Percentiles rank a stretch among this genome's conserved stretches.
These are phyloP conservation scores for Epithemia pelagica DNA, from an alignment of 108 stramenopile genomes.

Conservation along the genomic window DNA sequence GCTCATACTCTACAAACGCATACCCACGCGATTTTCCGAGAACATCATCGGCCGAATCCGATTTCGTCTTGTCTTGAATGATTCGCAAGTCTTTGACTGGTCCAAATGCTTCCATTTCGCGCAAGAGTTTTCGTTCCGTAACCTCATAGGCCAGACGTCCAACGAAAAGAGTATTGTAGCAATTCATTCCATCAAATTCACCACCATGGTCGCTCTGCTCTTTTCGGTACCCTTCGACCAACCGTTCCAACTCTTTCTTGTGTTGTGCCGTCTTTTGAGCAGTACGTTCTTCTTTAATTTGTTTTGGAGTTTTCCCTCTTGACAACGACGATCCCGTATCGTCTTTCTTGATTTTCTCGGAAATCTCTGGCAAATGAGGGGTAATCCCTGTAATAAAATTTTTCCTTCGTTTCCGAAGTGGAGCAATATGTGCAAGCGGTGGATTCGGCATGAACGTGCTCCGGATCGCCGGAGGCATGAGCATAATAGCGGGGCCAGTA, in stretches of 20 bases:
- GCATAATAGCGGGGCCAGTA: slow-evolving; percentile 79
- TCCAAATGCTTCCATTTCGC: slow-evolving; percentile 92
- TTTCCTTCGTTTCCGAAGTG: slow-evolving; percentile 43
- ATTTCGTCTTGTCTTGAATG: slow-evolving; percentile 39
- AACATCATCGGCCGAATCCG: background rate
- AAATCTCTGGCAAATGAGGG: slow-evolving; percentile 35
- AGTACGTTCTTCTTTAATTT: slow-evolving; percentile 34
- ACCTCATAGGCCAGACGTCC: slow-evolving; percentile 93
- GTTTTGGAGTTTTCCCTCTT: slow-evolving; percentile 41
- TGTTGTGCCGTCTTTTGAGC: slow-evolving; percentile 19
- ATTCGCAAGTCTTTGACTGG: slow-evolving; percentile 83
- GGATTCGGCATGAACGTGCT: slow-evolving; percentile 85
- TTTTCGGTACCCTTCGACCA: slow-evolving; percentile 60
- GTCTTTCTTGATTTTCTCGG: slow-evolving; percentile 25
- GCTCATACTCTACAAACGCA: slow-evolving; percentile 94
- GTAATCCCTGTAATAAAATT: slow-evolving; percentile 41
- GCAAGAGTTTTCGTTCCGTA: slow-evolving; percentile 86
- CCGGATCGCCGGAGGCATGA: slow-evolving; percentile 86
- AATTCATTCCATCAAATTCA: slow-evolving; percentile 81
- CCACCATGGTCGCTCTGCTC: slow-evolving; percentile 53
- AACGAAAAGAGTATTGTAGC: slow-evolving; percentile 95
- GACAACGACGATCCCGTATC: background rate
- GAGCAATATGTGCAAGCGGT: slow-evolving; percentile 61
- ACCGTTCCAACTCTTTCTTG: slow-evolving; percentile 28
- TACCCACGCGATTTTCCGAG: slow-evolving; percentile 69